These are phyloP conservation scores for Trichoderma polysporum DNA, from an alignment of 2,329 filamentous ascomycete genomes.

Conservation along the genomic window DNA sequence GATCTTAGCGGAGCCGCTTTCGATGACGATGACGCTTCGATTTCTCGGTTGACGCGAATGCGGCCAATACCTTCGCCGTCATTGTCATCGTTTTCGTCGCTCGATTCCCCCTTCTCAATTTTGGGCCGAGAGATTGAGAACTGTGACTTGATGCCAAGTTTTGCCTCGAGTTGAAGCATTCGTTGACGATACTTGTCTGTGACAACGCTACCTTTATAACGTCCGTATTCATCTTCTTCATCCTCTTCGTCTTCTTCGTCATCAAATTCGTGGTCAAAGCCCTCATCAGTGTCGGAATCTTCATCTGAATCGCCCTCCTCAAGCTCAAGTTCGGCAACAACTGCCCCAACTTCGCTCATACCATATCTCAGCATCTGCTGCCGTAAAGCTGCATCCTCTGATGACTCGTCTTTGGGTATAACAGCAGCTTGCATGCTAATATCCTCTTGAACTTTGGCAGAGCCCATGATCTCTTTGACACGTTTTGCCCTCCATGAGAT, in stretches of 20 bases:
- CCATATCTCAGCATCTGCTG: constrained; percentile 90
- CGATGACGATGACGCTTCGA: constrained; percentile 25
- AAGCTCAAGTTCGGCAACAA: constrained; percentile 87
- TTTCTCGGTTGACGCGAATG: constrained; percentile 46
- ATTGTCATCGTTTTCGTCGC: constrained; percentile 48
- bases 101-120: constrained; percentile 40
- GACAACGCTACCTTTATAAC: constrained; percentile 65
- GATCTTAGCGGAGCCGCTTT: constrained; percentile 33
- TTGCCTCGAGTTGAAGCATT: constrained; percentile 83
- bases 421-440: constrained; percentile 48
- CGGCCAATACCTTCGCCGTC: constrained; percentile 58
- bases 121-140: constrained; percentile 60
- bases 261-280: constrained; percentile 52
- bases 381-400: constrained; percentile 76
- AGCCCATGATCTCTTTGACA: constrained; percentile 57
- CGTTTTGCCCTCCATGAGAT: constrained; percentile 45
- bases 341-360: constrained; percentile 81
- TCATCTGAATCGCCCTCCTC: constrained; percentile 64
- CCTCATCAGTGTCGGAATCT: constrained; percentile 54
- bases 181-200: constrained; percentile 72
- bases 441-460: constrained; percentile 55
- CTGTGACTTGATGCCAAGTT: constrained; percentile 60
- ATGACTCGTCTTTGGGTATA: constrained; percentile 71
- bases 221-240: constrained; percentile 74
- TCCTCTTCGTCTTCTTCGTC: constrained; percentile 58